phyloP scores from a whole-genome alignment of 2,329 filamentous ascomycete species.

The Zasmidium cellare region DNA sequence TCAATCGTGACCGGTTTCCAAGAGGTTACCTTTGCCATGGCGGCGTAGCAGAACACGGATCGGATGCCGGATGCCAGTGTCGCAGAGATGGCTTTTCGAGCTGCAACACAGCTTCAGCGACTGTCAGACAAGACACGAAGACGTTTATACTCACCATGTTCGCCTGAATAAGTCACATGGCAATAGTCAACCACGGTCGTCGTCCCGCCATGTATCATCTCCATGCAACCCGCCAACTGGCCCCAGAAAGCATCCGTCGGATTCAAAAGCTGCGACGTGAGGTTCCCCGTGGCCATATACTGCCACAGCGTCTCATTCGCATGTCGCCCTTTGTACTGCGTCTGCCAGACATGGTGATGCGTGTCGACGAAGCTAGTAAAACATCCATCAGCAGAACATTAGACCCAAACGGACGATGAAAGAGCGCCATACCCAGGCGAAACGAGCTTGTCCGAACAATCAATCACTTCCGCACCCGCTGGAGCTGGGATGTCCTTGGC shows the following conservation, averaged over 20 bases:
- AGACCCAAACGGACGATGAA: no score
- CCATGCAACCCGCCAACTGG: neutral
- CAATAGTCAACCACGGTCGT: neutral
- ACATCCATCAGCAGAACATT: neutral
- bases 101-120: neutral
- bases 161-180: neutral
- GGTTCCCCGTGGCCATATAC: slow-evolving; percentile 30
- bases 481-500: neutral
- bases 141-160: neutral
- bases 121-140: neutral
- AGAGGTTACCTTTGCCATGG: neutral
- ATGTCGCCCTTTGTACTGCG: slow-evolving; percentile 41
- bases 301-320: slow-evolving; percentile 44
- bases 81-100: neutral
- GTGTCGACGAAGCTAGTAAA: slow-evolving; percentile 42
- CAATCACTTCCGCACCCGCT: slow-evolving; percentile 35
- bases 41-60: neutral
- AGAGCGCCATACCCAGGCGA: slow-evolving; percentile 38
- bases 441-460: slow-evolving; percentile 43
- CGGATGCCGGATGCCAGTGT: neutral
- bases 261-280: neutral
- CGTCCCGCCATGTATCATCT: neutral
- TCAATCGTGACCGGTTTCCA: neutral
- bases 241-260: neutral
- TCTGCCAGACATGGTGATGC: slow-evolving; percentile 51